Conservation (phyloP, 192 early-diverging fungal genomes). For the Coemansia sp. region DNA sequence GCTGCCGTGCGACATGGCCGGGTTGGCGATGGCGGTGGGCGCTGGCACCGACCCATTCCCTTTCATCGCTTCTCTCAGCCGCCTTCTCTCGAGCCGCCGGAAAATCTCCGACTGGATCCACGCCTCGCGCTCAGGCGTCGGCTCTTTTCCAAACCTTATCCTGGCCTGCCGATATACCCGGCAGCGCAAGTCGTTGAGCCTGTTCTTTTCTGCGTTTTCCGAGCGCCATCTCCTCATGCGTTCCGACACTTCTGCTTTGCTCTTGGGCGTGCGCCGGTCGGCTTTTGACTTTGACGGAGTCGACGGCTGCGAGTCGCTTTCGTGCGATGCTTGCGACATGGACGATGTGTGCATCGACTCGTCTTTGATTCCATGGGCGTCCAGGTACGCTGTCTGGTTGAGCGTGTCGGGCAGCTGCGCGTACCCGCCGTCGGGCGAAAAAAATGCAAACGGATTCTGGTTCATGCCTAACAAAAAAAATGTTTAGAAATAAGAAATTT, state of each 20-base stretch:
- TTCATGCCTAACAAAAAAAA: slow-evolving; percentile 22
- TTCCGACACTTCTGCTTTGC: slow-evolving; percentile 57
- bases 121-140: slow-evolving; percentile 60
- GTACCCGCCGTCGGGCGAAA: slow-evolving; percentile 37
- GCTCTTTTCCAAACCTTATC: slow-evolving; percentile 62
- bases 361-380: slow-evolving; percentile 34
- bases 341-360: slow-evolving; percentile 48
- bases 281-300: slow-evolving; percentile 40
- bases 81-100: slow-evolving; percentile 47
- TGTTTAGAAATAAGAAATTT: neutral
- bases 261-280: slow-evolving; percentile 46
- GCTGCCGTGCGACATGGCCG: slow-evolving; percentile 15
- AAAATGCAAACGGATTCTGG: slow-evolving; percentile 54
- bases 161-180: slow-evolving; percentile 68
- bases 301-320: slow-evolving; percentile 48
- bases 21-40: slow-evolving; percentile 30
- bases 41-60: slow-evolving; percentile 42
- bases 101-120: slow-evolving; percentile 69
- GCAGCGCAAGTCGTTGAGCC: slow-evolving; percentile 69
- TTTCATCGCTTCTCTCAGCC: slow-evolving; percentile 54
- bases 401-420: slow-evolving; percentile 44
- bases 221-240: slow-evolving; percentile 56
- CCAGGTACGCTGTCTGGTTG: slow-evolving; percentile 29
- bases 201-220: slow-evolving; percentile 58
- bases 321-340: slow-evolving; percentile 44